Evolutionary conservation across 1,139 yeast species (phyloP).

Genomic region (Wickerhamomyces sp.): DNA sequence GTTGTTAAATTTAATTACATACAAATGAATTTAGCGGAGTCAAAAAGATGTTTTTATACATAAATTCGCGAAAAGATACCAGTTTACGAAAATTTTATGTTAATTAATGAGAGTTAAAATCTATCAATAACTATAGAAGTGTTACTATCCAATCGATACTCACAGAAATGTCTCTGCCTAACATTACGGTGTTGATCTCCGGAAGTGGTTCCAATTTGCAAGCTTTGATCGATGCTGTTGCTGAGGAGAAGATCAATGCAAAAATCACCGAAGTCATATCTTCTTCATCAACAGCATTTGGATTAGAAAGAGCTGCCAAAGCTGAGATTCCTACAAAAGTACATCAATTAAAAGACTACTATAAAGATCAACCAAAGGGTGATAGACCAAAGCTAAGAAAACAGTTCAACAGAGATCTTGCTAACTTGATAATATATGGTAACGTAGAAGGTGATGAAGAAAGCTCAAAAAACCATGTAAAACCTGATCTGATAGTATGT

Average conservation of each 20-base stretch:
- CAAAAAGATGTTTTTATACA: too few species aligned
- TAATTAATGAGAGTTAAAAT: too few species aligned
- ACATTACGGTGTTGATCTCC: constrained; percentile 77
- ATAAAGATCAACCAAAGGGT: constrained; percentile 63
- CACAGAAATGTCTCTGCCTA: constrained; percentile 17
- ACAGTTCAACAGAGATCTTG: constrained; percentile 72
- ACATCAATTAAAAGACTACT: constrained; percentile 73
- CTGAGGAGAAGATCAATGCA: constrained; percentile 43
- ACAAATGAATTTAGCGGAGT: too few species aligned
- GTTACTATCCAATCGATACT: too few species aligned
- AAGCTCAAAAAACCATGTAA: constrained; percentile 29
- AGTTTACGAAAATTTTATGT: too few species aligned
- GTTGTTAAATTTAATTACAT: too few species aligned
- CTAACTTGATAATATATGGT: constrained; percentile 56
- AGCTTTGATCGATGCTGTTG: constrained; percentile 79
- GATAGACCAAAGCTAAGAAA: constrained; percentile 60
- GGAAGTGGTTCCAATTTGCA: constrained; percentile 94
- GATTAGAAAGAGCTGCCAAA: constrained; percentile 69
- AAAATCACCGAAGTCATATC: constrained; percentile 63
- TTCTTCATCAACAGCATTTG: constrained; percentile 78
- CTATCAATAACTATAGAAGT: too few species aligned
- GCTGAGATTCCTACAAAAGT: constrained; percentile 64
- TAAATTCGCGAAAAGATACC: too few species aligned
- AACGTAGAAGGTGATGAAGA: constrained; percentile 31
- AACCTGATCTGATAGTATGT: constrained; percentile 86